phyloP scores from a whole-genome alignment of 129 eudicot genomes.

The Centaurea solstitialis region DNA sequence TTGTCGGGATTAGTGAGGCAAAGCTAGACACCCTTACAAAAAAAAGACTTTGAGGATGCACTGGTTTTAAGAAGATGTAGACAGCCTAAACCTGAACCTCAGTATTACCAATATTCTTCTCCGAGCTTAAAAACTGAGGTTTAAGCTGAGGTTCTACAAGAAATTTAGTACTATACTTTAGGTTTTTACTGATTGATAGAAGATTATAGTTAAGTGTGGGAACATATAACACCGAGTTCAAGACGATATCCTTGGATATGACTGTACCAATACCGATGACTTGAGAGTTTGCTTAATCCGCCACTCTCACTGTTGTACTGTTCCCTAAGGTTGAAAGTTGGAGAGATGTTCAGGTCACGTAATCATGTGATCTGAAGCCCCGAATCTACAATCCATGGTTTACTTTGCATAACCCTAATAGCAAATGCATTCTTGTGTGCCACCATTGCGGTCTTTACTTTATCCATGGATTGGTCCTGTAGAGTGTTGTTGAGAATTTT shows the following conservation, averaged over 20 bases:
- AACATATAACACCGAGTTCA: not conserved
- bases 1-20: too few relatives aligned
- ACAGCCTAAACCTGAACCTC: too few relatives aligned
- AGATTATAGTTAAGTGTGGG: not conserved
- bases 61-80: too few relatives aligned
- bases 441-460: not conserved
- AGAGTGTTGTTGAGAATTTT: not conserved
- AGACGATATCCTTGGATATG: not conserved
- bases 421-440: not conserved
- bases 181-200: not conserved
- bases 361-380: not conserved
- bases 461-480: not conserved
- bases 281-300: not conserved
- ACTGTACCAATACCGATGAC: not conserved
- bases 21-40: too few relatives aligned
- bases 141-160: too few relatives aligned
- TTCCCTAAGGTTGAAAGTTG: not conserved
- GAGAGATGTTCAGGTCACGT: not conserved
- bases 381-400: not conserved
- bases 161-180: not conserved
- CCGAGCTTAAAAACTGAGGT: too few relatives aligned
- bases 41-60: too few relatives aligned
- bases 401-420: not conserved
- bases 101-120: not conserved
- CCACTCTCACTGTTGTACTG: not conserved